Conservation (phyloP, 2,329 filamentous ascomycete species). For the Fusarium sp. region DNA sequence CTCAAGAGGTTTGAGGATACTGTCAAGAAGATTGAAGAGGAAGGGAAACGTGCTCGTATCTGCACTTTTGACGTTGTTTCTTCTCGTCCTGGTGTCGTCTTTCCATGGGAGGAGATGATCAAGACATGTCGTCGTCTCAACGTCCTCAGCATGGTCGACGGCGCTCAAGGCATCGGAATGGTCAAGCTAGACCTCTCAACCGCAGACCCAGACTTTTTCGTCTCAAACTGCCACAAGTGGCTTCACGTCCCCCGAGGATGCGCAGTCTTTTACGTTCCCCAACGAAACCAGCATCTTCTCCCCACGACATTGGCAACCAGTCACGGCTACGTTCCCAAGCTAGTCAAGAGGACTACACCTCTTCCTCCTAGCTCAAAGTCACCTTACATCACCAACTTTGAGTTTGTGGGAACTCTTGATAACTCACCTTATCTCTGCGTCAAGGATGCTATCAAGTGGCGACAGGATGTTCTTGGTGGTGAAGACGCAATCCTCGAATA, state of each 20-base stretch:
- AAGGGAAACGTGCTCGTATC: constrained; percentile 73
- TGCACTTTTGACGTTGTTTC: constrained; percentile 83
- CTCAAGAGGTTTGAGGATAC: constrained; percentile 69
- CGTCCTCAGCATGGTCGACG: constrained; percentile 83
- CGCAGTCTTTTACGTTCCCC: constrained; percentile 83
- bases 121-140: constrained; percentile 73
- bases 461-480: constrained; percentile 76
- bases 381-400: constrained; percentile 76
- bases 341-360: constrained; percentile 51
- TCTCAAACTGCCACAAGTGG: constrained; percentile 94
- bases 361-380: constrained; percentile 62
- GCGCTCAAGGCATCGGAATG: constrained; percentile 86
- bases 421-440: constrained; percentile 78
- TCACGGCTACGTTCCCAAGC: constrained; percentile 75
- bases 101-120: constrained; percentile 81
- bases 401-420: constrained; percentile 83
- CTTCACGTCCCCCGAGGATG: constrained; percentile 83
- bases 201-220: constrained; percentile 86
- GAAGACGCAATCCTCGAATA: constrained; percentile 78
- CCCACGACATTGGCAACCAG: constrained; percentile 82
- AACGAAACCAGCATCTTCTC: constrained; percentile 80
- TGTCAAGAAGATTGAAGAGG: constrained; percentile 63
- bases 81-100: constrained; percentile 80
- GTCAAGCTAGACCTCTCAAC: constrained; percentile 74
- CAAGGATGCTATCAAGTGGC: constrained; percentile 78